phyloP scores from a whole-genome alignment of 2,329 filamentous ascomycete genomes.

The Myriosclerotinia duriaeana region DNA sequence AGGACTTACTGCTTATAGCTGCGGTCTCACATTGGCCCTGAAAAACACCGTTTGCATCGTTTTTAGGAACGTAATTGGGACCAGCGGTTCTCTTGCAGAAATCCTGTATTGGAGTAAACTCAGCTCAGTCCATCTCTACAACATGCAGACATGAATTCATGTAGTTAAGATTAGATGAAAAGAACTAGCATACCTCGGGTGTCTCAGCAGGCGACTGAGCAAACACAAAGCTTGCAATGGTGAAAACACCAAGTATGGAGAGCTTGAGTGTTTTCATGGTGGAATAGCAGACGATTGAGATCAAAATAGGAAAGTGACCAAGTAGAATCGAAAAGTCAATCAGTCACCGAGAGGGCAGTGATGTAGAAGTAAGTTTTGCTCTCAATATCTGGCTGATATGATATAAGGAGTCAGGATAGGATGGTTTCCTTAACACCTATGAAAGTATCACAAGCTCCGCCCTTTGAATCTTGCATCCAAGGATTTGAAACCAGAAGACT shows the following conservation, averaged over 20 bases:
- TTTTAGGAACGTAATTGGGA: constrained; percentile 11
- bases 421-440: not conserved
- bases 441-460: not conserved
- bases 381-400: not conserved
- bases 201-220: constrained; percentile 4
- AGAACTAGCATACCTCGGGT: not conserved
- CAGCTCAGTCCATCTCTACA: not conserved
- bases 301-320: not conserved
- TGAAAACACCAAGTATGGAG: constrained; percentile 12
- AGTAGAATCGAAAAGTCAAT: not conserved
- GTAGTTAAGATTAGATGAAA: not conserved
- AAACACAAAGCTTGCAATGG: constrained; percentile 15
- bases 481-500: not conserved
- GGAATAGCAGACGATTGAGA: not conserved
- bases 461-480: not conserved
- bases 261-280: constrained; percentile 14
- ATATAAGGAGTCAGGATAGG: not conserved
- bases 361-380: not conserved
- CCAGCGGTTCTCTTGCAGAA: constrained; percentile 18
- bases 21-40: not conserved
- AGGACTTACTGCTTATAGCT: constrained; percentile 3
- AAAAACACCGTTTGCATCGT: constrained; percentile 6
- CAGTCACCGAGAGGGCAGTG: not conserved
- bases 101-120: not conserved
- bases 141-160: not conserved